A percentile compares a stretch with the other conserved stretches of the same genome.
Conservation (phyloP, 306 rosid species). For the Vicia sativa region DNA sequence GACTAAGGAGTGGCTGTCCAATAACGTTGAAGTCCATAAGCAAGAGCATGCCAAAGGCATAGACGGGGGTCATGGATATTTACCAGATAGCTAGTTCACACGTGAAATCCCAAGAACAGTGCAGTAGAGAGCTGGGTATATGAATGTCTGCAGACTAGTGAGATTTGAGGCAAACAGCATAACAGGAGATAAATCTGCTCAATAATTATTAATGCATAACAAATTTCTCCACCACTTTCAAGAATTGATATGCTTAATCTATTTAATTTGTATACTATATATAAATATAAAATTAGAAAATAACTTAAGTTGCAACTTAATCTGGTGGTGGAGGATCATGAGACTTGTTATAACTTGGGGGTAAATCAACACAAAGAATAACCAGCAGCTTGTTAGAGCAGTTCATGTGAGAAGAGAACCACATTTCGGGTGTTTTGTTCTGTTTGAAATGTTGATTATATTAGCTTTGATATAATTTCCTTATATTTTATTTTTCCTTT, state of each 20-base stretch:
- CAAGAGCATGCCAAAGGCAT: slow-evolving; percentile 34
- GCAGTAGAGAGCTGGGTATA: slow-evolving; percentile 10
- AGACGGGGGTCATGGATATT: slow-evolving; percentile 9
- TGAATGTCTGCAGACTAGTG: slow-evolving; percentile 19
- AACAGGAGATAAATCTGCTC: slow-evolving; percentile 3
- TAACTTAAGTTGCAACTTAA: slow-evolving; percentile 14
- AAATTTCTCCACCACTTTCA: slow-evolving; percentile 15
- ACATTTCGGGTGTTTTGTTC: not conserved
- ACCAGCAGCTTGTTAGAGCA: slow-evolving; percentile 18
- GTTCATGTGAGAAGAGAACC: slow-evolving; percentile 12
- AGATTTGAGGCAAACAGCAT: slow-evolving; percentile 21
- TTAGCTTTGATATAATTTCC: no score
- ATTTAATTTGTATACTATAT: slow-evolving; percentile 4
- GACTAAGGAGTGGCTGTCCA: slow-evolving; percentile 66
- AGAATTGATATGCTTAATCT: not conserved
- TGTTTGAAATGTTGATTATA: slow-evolving; percentile 1
- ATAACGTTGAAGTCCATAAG: slow-evolving; percentile 63
- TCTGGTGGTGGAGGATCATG: slow-evolving; percentile 17
- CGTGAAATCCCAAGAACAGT: slow-evolving; percentile 25
- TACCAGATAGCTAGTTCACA: not conserved
- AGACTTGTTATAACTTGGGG: slow-evolving; percentile 1
- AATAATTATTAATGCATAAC: slow-evolving; percentile 12
- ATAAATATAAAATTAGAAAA: slow-evolving; percentile 18
- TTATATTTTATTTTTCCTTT: no score
- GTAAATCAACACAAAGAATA: slow-evolving; percentile 25